A percentile compares a stretch with the other conserved stretches of the same genome.
These are phyloP conservation scores for Pterulicium gracile DNA, from an alignment of 1,284 basidiomycete genomes.

Conservation along the genomic window DNA sequence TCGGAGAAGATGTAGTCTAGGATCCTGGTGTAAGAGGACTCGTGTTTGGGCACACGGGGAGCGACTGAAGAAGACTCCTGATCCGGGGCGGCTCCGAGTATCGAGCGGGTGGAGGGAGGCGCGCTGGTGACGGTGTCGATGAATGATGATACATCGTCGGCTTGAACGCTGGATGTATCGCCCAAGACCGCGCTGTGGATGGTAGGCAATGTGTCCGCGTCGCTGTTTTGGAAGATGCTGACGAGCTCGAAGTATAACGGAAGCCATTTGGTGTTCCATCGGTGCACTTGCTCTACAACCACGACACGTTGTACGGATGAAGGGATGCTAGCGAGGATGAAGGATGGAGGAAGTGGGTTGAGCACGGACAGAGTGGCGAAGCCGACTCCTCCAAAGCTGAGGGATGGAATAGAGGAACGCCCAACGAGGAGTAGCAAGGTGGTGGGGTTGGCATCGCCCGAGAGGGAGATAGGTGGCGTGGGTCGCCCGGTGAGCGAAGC, in stretches of 20 bases:
- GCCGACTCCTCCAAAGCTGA: constrained; percentile 35
- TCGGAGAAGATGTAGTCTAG: constrained; percentile 75
- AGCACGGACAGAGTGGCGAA: constrained; percentile 67
- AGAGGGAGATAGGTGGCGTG: constrained; percentile 36
- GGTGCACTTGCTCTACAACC: constrained; percentile 74
- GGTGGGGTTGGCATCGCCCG: constrained; percentile 41
- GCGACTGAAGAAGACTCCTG: constrained; percentile 15
- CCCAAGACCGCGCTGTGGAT: constrained; percentile 58
- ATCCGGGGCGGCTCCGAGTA: constrained; percentile 26
- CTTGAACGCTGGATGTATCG: constrained; percentile 29
- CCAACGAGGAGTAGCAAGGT: constrained; percentile 70
- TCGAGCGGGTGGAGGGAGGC: constrained; percentile 30
- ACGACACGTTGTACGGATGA: constrained; percentile 60
- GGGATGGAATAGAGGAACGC: constrained; percentile 18
- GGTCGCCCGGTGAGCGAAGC: constrained; percentile 52
- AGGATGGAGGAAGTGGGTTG: constrained; percentile 62
- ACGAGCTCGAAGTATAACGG: constrained; percentile 81
- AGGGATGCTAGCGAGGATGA: constrained; percentile 57
- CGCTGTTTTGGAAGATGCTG: constrained; percentile 57
- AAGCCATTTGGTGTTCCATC: constrained; percentile 80
- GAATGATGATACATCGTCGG: constrained; percentile 35
- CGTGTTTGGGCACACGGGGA: constrained; percentile 77
- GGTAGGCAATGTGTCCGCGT: constrained; percentile 34
- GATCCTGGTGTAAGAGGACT: constrained; percentile 86
- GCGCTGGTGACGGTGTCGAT: constrained; percentile 28